phyloP scores from a whole-genome alignment of 768 basidiomycete species.

The Suillus paluster region DNA sequence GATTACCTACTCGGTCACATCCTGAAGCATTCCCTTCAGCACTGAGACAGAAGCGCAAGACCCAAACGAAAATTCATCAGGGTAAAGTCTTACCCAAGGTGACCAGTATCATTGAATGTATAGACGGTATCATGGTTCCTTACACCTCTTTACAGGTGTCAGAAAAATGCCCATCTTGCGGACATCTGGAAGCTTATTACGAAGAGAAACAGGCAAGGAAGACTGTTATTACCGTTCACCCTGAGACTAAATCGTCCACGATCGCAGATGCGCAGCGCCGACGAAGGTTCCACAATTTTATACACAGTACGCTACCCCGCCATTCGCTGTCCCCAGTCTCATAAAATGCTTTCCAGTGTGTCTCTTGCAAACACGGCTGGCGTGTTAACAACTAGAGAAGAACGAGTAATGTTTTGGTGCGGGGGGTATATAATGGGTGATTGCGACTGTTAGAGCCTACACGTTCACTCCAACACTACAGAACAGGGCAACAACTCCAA shows the following conservation, averaged over 20 bases:
- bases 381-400: constrained; percentile 69
- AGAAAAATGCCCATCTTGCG: constrained; percentile 89
- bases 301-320: constrained; percentile 71
- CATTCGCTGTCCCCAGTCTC: not conserved
- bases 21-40: constrained; percentile 94
- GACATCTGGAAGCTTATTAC: constrained; percentile 83
- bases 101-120: constrained; percentile 46
- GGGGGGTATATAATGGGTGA: not conserved
- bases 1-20: constrained; percentile 87
- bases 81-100: constrained; percentile 70
- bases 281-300: constrained; percentile 93
- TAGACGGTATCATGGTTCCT: not conserved
- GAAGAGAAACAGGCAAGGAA: constrained; percentile 81
- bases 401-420: not conserved
- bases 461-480: constrained; percentile 86
- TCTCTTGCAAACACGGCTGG: constrained; percentile 79
- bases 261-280: constrained; percentile 79
- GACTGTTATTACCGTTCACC: not conserved
- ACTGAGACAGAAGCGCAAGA: constrained; percentile 85
- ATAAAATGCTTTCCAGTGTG: constrained; percentile 53
- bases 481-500: constrained; percentile 89
- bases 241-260: not conserved
- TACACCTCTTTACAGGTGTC: constrained; percentile 59
- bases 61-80: constrained; percentile 81
- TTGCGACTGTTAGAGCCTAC: constrained; percentile 37